These are phyloP conservation scores for Corymbia calophylla DNA, from an alignment of 441 rosid species.

Conservation along the genomic window DNA sequence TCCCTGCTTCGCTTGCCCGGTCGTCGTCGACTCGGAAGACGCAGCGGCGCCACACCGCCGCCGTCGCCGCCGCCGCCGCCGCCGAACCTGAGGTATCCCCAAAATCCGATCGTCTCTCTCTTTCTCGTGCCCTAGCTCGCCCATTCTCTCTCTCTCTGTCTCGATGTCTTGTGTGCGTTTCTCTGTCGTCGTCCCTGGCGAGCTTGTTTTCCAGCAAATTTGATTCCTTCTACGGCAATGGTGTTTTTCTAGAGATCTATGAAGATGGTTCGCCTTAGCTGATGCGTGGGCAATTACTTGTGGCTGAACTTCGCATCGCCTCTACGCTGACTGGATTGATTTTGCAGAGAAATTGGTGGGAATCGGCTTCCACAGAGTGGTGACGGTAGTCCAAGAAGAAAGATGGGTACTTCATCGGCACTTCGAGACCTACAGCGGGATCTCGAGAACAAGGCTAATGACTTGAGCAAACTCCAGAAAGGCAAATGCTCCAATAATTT, in stretches of 20 bases:
- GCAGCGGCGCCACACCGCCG: not conserved
- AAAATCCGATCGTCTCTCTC: not conserved
- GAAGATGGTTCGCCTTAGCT: not conserved
- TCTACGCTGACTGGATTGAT: not conserved
- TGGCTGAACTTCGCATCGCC: not conserved
- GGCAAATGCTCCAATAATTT: slow-evolving; percentile 22
- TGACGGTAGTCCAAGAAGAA: not conserved
- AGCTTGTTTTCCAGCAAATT: not conserved
- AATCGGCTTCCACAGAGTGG: not conserved
- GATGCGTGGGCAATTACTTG: not conserved
- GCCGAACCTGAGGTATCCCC: not conserved
- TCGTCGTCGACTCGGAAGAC: not conserved
- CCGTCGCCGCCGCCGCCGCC: not conserved
- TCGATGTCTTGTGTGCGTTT: not conserved
- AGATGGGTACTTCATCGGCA: slow-evolving; percentile 57
- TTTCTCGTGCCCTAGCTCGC: not conserved
- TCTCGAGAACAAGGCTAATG: slow-evolving; percentile 75
- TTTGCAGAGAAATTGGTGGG: not conserved
- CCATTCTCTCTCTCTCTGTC: not conserved
- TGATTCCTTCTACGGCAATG: not conserved
- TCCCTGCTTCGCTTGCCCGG: not conserved
- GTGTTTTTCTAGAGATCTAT: not conserved
- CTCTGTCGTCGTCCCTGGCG: not conserved
- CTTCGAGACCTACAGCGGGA: slow-evolving; percentile 77
- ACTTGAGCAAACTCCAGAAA: slow-evolving; percentile 79